Evolutionary conservation across 257 asterid genomes (phyloP), one percentile per base, ranked within the genome.

Genomic region (Capsicum baccatum): DNA sequence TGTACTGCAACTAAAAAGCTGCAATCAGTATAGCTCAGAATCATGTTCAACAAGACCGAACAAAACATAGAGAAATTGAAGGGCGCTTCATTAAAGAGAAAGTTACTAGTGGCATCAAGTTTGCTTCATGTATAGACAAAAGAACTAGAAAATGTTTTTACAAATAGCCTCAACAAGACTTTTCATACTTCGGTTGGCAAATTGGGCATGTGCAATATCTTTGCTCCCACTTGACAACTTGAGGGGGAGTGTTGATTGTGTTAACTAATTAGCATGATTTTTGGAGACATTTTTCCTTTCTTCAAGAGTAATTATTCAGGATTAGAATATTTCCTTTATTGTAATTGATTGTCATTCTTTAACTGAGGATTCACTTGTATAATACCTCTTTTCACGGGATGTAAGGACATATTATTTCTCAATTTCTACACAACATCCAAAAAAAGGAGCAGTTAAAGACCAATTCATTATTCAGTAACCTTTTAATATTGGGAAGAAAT

Each of bases 211-310:
- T 39, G 54, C 54, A 9, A 68, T 21, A 68, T 4, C 14, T 68
- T 68, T 68, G 78, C 54, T 39, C 54, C 13, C 12, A 68, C 78
- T 68, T 15, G 8, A 68, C 78, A 68, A 68, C 54, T 68, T 16
- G 78, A 39, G 54, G 16, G 52, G 76, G 26, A 39, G 54, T 39
- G 26, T 39, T 68, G 78, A 68, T 68, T 39, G 78, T 68, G 54
- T 39, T 39, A 68, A 68, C 54, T 68, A 68, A 68, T 68, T 37
- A 39, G 54, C 78, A 68, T 68, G 78, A 68, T 68, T 37, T 39
- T 39, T 39, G 14, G 26, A 15, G 54, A 68, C 54, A 68, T 48
- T 68, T 39, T 15, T 68, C 78, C 54, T 15, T 68, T 39, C 39
- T 39, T 8, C 78, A 3, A 68, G 78, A 39, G 54, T 39, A 68